A percentile compares a stretch with the other conserved stretches of the same genome.
These are phyloP conservation scores for Capsicum baccatum DNA, from an alignment of 257 asterid genomes.

Conservation along the genomic window DNA sequence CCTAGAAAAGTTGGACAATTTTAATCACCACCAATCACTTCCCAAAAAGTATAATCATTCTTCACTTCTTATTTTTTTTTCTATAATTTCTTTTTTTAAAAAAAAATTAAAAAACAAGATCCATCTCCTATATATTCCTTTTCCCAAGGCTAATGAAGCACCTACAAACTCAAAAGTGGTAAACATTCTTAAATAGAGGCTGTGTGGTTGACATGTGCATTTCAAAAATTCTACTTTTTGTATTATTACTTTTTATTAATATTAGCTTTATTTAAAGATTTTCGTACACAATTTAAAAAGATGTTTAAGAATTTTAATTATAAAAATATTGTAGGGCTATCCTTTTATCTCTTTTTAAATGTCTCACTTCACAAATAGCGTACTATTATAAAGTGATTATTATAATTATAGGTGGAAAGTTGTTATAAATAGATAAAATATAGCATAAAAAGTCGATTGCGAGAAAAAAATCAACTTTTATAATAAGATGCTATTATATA, in stretches of 20 bases:
- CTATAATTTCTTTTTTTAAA: too few species aligned
- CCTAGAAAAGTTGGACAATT: background rate
- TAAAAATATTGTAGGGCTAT: background rate
- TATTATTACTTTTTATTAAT: background rate
- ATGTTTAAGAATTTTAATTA: background rate
- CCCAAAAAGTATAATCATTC: background rate
- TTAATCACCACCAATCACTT: background rate
- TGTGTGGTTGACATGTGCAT: background rate
- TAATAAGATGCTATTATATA: too few species aligned
- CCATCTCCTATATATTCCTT: background rate
- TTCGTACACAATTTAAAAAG: background rate
- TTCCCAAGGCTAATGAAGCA: background rate
- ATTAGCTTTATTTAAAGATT: background rate
- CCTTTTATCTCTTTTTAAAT: background rate
- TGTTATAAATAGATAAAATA: too few species aligned
- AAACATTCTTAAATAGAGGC: slow-evolving; percentile 1
- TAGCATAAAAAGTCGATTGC: too few species aligned
- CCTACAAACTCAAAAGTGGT: slow-evolving; percentile 19
- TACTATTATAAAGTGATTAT: too few species aligned
- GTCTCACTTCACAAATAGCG: too few species aligned
- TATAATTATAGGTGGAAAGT: too few species aligned
- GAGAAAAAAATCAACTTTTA: too few species aligned
- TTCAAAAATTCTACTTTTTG: background rate
- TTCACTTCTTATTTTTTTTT: background rate
- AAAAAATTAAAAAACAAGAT: background rate